Percentiles rank a stretch among this genome's conserved stretches.
Evolutionary conservation across 805 yeast genomes (phyloP).

Genomic region (Cyberlindnera misumaiensis): DNA sequence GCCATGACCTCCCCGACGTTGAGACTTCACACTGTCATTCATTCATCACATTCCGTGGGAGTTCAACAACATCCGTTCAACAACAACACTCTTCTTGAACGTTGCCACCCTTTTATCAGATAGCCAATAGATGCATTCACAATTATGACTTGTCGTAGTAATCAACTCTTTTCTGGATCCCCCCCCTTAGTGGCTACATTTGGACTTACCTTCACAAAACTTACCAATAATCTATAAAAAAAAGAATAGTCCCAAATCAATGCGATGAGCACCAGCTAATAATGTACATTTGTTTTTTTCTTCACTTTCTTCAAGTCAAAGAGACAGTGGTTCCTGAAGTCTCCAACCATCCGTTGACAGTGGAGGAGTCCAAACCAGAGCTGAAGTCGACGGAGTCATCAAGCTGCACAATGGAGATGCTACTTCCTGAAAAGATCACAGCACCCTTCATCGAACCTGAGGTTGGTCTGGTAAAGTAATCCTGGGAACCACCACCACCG

Average conservation of each 20-base stretch:
- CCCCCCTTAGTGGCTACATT: no score
- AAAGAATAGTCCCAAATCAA: background rate
- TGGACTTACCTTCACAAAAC: no score
- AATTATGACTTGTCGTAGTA: no score
- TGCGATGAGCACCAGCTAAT: background rate
- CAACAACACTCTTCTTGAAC: no score
- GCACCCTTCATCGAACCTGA: constrained; percentile 79
- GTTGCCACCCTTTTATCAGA: no score
- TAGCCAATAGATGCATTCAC: no score
- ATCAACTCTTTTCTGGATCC: no score
- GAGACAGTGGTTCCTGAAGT: constrained; percentile 42
- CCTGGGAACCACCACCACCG: constrained; percentile 86
- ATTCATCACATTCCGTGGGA: background rate
- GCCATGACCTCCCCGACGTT: background rate
- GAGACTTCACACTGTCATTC: constrained; percentile 1
- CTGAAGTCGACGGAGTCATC: constrained; percentile 47
- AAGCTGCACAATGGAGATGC: constrained; percentile 53
- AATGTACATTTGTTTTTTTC: background rate
- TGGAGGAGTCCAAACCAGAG: constrained; percentile 44
- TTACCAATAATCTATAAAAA: no score
- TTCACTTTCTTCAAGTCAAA: constrained; percentile 11
- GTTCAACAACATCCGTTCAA: no score
- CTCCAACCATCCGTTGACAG: constrained; percentile 55
- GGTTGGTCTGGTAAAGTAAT: constrained; percentile 85
- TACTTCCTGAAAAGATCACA: constrained; percentile 58